Conservation (phyloP, 2,329 filamentous ascomycete species). For the Neonectria ditissima region DNA sequence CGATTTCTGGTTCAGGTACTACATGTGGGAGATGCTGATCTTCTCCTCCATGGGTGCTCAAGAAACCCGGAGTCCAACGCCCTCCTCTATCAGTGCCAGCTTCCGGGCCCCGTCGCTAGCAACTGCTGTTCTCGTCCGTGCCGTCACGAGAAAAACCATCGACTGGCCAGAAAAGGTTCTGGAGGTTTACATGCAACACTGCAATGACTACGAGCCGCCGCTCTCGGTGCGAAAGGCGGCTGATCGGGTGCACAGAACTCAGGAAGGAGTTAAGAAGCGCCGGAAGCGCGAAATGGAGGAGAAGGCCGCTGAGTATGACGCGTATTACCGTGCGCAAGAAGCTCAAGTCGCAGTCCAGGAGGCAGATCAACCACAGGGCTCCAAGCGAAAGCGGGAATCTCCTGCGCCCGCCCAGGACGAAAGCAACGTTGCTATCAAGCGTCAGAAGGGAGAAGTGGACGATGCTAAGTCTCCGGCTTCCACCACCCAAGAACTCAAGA, state of each 20-base stretch:
- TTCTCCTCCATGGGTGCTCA: conserved; percentile 57
- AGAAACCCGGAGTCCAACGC: conserved; percentile 66
- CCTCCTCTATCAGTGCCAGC: conserved; percentile 57
- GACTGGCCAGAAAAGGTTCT: conserved; percentile 84
- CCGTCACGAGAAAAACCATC: conserved; percentile 69
- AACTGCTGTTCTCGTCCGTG: conserved; percentile 81
- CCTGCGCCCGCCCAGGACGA: conserved; percentile 57
- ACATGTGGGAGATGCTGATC: conserved; percentile 87
- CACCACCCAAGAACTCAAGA: conserved; percentile 63
- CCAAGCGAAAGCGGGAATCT: conserved; percentile 81
- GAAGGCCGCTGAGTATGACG: conserved; percentile 65
- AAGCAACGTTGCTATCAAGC: conserved; percentile 71
- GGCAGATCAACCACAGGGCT: conserved; percentile 53
- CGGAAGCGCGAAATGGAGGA: conserved; percentile 74
- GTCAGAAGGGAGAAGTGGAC: conserved; percentile 64
- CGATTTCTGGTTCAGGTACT: conserved; percentile 95
- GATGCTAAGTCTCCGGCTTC: conserved; percentile 42
- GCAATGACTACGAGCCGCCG: conserved; percentile 89
- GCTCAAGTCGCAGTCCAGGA: conserved; percentile 33
- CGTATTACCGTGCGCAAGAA: conserved; percentile 51
- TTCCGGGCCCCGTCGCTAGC: conserved; percentile 77
- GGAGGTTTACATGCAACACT: conserved; percentile 81
- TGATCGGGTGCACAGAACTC: conserved; percentile 77
- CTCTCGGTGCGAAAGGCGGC: conserved; percentile 79
- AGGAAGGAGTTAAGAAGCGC: conserved; percentile 71